Evolutionary conservation across 2,329 filamentous ascomycete genomes (phyloP).

Genomic region (Hirsutella minnesotensis): DNA sequence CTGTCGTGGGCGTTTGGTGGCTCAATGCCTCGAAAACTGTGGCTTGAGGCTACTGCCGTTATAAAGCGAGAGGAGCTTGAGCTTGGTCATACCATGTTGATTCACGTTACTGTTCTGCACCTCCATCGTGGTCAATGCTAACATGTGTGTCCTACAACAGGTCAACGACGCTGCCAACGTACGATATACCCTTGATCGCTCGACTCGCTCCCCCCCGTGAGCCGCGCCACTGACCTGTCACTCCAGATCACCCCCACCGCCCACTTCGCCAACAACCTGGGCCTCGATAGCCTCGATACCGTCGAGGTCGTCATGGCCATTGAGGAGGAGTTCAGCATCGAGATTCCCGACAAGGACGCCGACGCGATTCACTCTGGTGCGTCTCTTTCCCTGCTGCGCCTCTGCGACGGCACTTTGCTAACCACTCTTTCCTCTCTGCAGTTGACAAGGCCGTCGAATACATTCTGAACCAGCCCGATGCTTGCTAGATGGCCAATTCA

Average conservation of each 20-base stretch:
- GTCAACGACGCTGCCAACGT: constrained; percentile 57
- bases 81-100: too few relatives aligned
- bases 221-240: constrained; percentile 7
- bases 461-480: constrained; percentile 86
- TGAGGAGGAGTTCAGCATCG: constrained; percentile 87
- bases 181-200: constrained; percentile 15
- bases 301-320: constrained; percentile 99
- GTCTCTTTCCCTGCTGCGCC: constrained; percentile 20
- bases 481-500: constrained; percentile 41
- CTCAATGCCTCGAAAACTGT: too few relatives aligned
- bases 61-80: too few relatives aligned
- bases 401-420: neutral
- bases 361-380: constrained; percentile 88
- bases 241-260: constrained; percentile 65
- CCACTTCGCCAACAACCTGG: constrained; percentile 96
- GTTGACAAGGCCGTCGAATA: constrained; percentile 93
- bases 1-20: too few relatives aligned
- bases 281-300: constrained; percentile 92
- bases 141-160: constrained; percentile 22
- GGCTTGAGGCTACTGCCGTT: too few relatives aligned
- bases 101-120: neutral
- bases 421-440: constrained; percentile 21
- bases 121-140: neutral
- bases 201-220: neutral
- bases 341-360: constrained; percentile 96